Base-by-base conservation (phyloP, 192 early-diverging fungal genomes). In the Podochytrium sp. region DNA sequence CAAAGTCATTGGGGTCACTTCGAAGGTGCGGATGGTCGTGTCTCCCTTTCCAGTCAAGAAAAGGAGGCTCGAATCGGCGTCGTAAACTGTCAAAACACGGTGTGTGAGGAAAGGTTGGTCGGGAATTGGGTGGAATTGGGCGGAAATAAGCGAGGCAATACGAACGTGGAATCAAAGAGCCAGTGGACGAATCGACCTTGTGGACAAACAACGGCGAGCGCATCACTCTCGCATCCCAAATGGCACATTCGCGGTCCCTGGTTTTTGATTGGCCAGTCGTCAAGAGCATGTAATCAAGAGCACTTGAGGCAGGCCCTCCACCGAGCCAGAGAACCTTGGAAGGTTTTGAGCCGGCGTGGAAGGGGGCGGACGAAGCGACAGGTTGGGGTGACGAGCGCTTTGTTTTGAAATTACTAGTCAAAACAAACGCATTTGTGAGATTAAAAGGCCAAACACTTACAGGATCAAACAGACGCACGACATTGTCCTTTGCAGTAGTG, bases 21-120 rank as follows among this genome's bases (percentile, higher is more conserved):
- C 89, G 3, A 87, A 76, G 79, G 90, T 94, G 27, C 87, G 85
- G n/a, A 95, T 76, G 6, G 79, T 82, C 10, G 86, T 84, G 59
- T 95, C 92, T 7, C 93, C 92, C 55, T 81, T 52, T 49, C 92
- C 91, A 58, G 74, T 79, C 33, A 95, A 65, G 71, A 91, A 96
- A 14, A 94, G 73, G 16, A 91, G 87, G 7, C 82, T 84, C 0
- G 93, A 95, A 71, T 96, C 95, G 40, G 86, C 82, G 69, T 96
- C 95, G 57, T 89, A 94, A 10, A 93, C 65, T 66, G 33, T 39
- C 6, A 6, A 12, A n/a, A n/a, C n/a, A n/a, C n/a, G n/a, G n/a
- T n/a, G n/a, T n/a, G n/a, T n/a, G n/a, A n/a, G n/a, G n/a, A n/a
- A n/a, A n/a, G n/a, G n/a, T n/a, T n/a, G n/a, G n/a, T n/a, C n/a